Evolutionary conservation across 116 monocot species (phyloP).

Genomic region (Papilionanthe hybrid): DNA sequence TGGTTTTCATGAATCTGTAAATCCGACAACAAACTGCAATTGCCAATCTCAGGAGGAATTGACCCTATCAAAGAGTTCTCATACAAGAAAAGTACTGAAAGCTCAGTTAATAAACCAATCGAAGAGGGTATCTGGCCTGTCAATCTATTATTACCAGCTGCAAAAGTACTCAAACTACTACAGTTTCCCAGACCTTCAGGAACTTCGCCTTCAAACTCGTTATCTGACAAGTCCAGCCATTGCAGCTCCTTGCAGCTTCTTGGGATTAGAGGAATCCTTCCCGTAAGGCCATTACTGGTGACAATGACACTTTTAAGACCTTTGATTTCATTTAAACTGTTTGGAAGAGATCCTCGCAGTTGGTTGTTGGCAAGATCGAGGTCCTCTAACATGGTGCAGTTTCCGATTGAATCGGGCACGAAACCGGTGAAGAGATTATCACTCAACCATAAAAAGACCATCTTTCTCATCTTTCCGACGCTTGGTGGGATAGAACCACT

Average conservation of each 20-base stretch:
- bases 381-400: conserved; percentile 40
- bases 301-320: conserved; percentile 33
- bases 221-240: conserved; percentile 34
- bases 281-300: conserved; percentile 29
- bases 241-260: conserved; percentile 32
- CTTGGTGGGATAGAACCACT: conserved; percentile 37
- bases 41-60: conserved; percentile 69
- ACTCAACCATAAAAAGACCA: conserved; percentile 31
- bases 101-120: conserved; percentile 37
- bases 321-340: conserved; percentile 32
- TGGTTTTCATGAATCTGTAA: conserved; percentile 56
- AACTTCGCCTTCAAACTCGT: conserved; percentile 52
- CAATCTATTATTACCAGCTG: conserved; percentile 36
- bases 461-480: conserved; percentile 35
- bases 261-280: conserved; percentile 41
- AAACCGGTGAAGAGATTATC: conserved; percentile 46
- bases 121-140: conserved; percentile 64
- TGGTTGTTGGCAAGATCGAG: conserved; percentile 49
- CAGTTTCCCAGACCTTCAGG: conserved; percentile 56
- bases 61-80: conserved; percentile 53
- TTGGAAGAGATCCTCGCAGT: conserved; percentile 51
- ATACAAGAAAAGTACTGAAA: conserved; percentile 40
- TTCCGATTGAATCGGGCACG: conserved; percentile 52
- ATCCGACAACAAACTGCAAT: conserved; percentile 35
- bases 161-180: conserved; percentile 31